These are phyloP conservation scores for Wickerhamiella bombiphila DNA, from an alignment of 805 yeast species.

Conservation along the genomic window DNA sequence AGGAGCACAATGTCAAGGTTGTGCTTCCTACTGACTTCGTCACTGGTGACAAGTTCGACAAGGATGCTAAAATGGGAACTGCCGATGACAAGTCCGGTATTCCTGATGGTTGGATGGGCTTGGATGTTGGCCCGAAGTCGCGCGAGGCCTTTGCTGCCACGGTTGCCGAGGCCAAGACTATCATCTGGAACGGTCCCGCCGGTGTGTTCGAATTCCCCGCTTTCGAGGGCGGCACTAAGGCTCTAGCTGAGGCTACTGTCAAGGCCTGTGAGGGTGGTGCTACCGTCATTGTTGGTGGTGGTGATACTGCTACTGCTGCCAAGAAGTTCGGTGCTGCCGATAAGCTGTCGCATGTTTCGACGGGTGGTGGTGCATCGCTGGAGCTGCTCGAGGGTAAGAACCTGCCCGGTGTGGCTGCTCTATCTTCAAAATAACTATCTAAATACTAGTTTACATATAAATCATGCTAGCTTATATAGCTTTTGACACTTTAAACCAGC, in stretches of 20 bases:
- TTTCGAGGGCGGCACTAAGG: conserved; percentile 84
- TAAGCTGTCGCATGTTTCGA: conserved; percentile 93
- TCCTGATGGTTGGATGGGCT: conserved; percentile 89
- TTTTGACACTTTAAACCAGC: not conserved
- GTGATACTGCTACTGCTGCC: conserved; percentile 98
- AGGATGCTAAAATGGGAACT: conserved; percentile 72
- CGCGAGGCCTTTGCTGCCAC: conserved; percentile 64
- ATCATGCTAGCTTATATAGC: not conserved
- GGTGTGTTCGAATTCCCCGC: conserved; percentile 97
- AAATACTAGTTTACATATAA: not conserved
- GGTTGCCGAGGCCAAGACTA: conserved; percentile 87
- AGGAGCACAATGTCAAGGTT: conserved; percentile 85
- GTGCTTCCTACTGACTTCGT: conserved; percentile 92
- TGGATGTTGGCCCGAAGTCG: conserved; percentile 90
- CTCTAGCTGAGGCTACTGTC: conserved; percentile 78
- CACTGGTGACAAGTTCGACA: conserved; percentile 86
- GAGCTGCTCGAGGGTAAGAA: conserved; percentile 98
- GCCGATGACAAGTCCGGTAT: conserved; percentile 88
- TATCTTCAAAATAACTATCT: conserved; percentile 29
- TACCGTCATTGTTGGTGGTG: conserved; percentile 94
- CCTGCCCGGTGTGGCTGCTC: conserved; percentile 93
- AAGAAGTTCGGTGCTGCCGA: conserved; percentile 96
- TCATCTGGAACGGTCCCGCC: conserved; percentile 99
- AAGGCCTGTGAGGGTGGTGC: conserved; percentile 78
- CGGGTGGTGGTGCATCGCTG: conserved; percentile 99